These are phyloP conservation scores for Spiraea crenata DNA, from an alignment of 331 rosid species.

Conservation along the genomic window DNA sequence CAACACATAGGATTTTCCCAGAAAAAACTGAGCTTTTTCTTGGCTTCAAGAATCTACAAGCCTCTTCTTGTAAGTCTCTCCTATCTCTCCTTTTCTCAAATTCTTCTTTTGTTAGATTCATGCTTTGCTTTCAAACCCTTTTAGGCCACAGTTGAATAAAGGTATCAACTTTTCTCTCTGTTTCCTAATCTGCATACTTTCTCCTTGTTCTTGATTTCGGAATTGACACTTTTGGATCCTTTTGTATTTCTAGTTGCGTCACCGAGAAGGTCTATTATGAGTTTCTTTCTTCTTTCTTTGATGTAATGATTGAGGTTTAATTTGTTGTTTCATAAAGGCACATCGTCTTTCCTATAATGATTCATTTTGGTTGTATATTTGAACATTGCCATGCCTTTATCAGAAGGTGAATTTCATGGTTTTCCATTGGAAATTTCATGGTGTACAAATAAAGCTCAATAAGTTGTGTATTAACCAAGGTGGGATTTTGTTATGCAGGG, in stretches of 20 bases:
- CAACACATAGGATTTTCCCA: slow-evolving; percentile 40
- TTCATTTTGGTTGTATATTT: slow-evolving; percentile 17
- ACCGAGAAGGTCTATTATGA: not conserved
- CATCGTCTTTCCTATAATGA: slow-evolving; percentile 8
- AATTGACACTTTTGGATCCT: not conserved
- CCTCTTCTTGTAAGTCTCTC: slow-evolving; percentile 69
- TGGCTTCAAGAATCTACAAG: slow-evolving; percentile 59
- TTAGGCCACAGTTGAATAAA: slow-evolving; percentile 32
- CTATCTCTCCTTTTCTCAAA: slow-evolving; percentile 15
- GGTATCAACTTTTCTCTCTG: slow-evolving; percentile 36
- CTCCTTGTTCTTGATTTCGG: slow-evolving; percentile 16
- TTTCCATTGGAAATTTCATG: too few species aligned
- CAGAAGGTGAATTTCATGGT: not conserved
- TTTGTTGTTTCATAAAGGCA: not conserved
- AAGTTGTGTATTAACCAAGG: not conserved
- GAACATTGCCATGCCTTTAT: not conserved
- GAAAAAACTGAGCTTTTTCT: slow-evolving; percentile 50
- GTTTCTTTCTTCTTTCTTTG: slow-evolving; percentile 16
- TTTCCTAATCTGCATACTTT: slow-evolving; percentile 42
- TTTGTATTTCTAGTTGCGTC: too few species aligned
- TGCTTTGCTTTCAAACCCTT: slow-evolving; percentile 17
- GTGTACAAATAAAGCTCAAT: not conserved
- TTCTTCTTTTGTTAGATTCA: slow-evolving; percentile 22
- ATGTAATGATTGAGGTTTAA: slow-evolving; percentile 12
- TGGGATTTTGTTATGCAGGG: not conserved